A percentile compares a stretch with the other conserved stretches of the same genome.
Evolutionary conservation across 257 asterid species (phyloP).

Genomic region (Marsdenia floribunda): DNA sequence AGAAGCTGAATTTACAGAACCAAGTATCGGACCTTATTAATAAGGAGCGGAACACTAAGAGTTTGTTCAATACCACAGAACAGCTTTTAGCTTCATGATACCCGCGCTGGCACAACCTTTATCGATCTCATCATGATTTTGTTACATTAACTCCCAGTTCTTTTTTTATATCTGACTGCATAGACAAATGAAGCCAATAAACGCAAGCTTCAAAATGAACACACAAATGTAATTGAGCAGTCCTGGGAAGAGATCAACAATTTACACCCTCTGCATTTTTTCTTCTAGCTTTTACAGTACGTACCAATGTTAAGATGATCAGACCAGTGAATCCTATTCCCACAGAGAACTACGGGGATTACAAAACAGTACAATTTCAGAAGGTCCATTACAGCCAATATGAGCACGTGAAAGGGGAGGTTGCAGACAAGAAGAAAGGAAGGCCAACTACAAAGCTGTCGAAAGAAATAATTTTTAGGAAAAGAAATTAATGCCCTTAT

Average conservation of each 20-base stretch:
- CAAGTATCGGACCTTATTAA: neutral
- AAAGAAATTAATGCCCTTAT: neutral
- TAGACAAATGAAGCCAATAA: slow-evolving; percentile 4
- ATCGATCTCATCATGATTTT: neutral
- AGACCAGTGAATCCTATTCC: neutral
- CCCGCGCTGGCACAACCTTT: neutral
- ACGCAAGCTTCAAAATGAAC: neutral
- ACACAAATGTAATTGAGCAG: neutral
- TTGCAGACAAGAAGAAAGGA: neutral
- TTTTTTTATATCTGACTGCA: slow-evolving; percentile 57
- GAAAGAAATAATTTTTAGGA: neutral
- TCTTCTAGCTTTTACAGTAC: neutral
- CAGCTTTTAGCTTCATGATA: neutral
- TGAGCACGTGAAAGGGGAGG: neutral
- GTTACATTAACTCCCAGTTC: slow-evolving; percentile 54
- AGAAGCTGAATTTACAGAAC: neutral
- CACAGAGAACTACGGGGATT: neutral
- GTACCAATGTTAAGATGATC: neutral
- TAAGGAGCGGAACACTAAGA: neutral
- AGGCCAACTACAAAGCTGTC: neutral
- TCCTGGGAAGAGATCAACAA: neutral
- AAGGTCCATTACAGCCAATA: neutral
- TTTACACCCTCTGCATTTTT: neutral
- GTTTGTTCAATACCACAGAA: neutral
- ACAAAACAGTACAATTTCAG: neutral